phyloP scores from a whole-genome alignment of 2,329 filamentous ascomycete species.

The Aspergillus chevalieri region DNA sequence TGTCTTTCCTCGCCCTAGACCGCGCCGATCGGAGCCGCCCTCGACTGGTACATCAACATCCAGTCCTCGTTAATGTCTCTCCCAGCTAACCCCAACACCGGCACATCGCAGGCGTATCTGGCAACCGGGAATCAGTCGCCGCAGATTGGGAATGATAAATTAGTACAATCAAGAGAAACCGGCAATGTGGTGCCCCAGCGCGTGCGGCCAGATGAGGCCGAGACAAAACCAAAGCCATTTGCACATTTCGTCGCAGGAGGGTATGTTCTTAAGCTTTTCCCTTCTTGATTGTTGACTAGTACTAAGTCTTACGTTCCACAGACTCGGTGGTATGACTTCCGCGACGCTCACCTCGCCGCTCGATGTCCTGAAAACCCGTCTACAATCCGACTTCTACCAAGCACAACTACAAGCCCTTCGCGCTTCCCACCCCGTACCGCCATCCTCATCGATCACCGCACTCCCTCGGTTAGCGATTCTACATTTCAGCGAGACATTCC shows the following conservation, averaged over 20 bases:
- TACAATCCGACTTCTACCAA: slow-evolving; percentile 94
- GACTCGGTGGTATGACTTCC: slow-evolving; percentile 82
- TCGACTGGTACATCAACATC: neutral
- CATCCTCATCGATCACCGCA: slow-evolving; percentile 49
- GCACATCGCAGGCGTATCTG: slow-evolving; percentile 23
- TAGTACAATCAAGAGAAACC: slow-evolving; percentile 31
- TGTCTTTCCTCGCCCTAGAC: neutral
- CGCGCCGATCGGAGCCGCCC: neutral
- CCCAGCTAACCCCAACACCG: slow-evolving; percentile 16
- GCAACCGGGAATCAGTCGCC: slow-evolving; percentile 7
- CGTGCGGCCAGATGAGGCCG: slow-evolving; percentile 13
- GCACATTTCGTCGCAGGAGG: slow-evolving; percentile 87
- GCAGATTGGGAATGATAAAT: slow-evolving; percentile 9
- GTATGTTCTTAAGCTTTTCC: slow-evolving; percentile 46
- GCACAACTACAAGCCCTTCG: slow-evolving; percentile 64
- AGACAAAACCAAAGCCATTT: slow-evolving; percentile 66
- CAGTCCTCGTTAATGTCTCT: slow-evolving; percentile 15
- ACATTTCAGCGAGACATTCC: slow-evolving; percentile 78
- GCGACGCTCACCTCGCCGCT: slow-evolving; percentile 90
- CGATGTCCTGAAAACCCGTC: slow-evolving; percentile 85
- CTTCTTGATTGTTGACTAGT: neutral
- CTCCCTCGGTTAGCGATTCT: slow-evolving; percentile 61
- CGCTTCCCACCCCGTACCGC: slow-evolving; percentile 49
- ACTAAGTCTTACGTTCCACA: slow-evolving; percentile 33
- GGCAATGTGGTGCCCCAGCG: slow-evolving; percentile 30